phyloP scores from a whole-genome alignment of 345 rosid genomes.

The Pistacia integerrima region DNA sequence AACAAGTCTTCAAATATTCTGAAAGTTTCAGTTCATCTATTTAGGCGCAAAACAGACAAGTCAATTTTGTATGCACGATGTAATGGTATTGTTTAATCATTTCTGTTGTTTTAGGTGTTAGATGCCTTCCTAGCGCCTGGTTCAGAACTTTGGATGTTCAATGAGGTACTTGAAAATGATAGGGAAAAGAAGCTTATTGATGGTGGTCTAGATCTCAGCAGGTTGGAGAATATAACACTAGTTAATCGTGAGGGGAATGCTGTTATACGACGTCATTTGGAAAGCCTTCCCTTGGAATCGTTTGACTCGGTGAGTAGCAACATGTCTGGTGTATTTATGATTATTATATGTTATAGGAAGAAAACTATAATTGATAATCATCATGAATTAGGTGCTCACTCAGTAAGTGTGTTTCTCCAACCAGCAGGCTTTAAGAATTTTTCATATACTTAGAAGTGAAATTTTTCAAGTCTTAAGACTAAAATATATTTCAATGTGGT shows the following conservation, averaged over 20 bases:
- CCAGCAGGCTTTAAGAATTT: not conserved
- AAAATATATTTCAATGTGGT: not conserved
- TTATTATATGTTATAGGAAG: not conserved
- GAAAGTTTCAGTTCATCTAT: conserved; percentile 5
- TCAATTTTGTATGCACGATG: not conserved
- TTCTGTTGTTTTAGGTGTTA: conserved; percentile 50
- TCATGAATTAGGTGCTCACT: not conserved
- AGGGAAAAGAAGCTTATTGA: conserved; percentile 71
- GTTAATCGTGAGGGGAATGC: conserved; percentile 76
- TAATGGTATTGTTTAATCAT: conserved; percentile 5
- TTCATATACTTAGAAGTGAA: no score
- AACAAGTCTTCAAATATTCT: conserved; percentile 16
- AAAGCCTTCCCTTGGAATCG: conserved; percentile 74
- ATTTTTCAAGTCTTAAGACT: no score
- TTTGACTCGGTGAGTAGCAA: conserved; percentile 64
- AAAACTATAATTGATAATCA: not conserved
- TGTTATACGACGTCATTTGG: conserved; percentile 70
- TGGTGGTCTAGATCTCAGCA: conserved; percentile 62
- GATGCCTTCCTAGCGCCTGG: conserved; percentile 68
- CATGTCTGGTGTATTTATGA: conserved; percentile 6
- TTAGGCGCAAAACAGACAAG: not conserved
- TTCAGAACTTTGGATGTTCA: conserved; percentile 91
- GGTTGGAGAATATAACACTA: conserved; percentile 59
- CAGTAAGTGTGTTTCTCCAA: not conserved
- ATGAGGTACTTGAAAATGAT: conserved; percentile 67